Conservation (phyloP, 2,329 filamentous ascomycete genomes). For the Triangularia verruculosa region DNA sequence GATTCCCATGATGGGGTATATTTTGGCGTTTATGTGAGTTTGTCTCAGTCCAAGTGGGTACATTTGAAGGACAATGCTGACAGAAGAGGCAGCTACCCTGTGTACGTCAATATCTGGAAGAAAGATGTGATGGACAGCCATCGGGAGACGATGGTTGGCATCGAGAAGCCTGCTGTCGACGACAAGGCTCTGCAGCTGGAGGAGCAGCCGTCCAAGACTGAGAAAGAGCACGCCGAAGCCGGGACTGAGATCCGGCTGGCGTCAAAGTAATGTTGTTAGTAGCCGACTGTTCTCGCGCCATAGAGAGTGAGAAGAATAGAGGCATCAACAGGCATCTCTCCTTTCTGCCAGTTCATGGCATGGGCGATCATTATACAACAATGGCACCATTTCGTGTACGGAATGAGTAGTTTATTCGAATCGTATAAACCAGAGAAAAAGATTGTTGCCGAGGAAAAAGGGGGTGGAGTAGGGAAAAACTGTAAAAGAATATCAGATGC, state of each 20-base stretch:
- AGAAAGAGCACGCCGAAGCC: constrained; percentile 1
- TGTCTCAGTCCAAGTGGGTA: neutral
- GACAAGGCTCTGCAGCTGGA: constrained; percentile 31
- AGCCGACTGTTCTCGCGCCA: too few relatives aligned
- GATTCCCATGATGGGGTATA: constrained; percentile 33
- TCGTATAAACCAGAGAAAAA: too few relatives aligned
- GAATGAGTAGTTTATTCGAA: too few relatives aligned
- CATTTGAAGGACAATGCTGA: neutral
- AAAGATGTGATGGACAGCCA: constrained; percentile 32
- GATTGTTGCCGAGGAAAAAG: too few relatives aligned
- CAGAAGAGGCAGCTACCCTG: constrained; percentile 26
- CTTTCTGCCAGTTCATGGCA: too few relatives aligned
- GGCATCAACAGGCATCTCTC: too few relatives aligned
- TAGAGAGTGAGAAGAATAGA: too few relatives aligned
- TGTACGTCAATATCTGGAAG: constrained; percentile 34
- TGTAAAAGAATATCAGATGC: constrained; percentile 10
- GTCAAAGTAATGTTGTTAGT: neutral
- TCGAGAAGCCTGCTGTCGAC: constrained; percentile 18
- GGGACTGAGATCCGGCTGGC: neutral
- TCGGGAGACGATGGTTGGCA: constrained; percentile 29
- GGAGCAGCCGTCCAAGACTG: constrained; percentile 21
- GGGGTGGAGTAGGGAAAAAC: neutral
- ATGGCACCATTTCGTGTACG: too few relatives aligned
- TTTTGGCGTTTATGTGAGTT: constrained; percentile 29
- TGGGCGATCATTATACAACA: too few relatives aligned